Conservation (phyloP, 768 basidiomycete genomes). For the Termitomyces sp. region DNA sequence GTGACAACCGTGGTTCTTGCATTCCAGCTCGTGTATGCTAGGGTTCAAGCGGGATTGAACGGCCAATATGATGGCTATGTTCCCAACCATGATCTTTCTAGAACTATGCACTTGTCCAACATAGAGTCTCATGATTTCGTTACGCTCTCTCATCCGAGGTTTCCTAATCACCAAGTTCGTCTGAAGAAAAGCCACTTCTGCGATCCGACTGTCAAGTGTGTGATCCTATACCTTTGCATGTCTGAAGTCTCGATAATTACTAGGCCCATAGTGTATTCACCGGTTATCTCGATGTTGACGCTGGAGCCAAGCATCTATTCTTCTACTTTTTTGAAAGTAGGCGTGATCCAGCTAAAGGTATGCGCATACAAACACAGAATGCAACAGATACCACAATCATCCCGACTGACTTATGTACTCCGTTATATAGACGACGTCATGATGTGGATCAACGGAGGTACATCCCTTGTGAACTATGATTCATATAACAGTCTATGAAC, state of each 20-base stretch:
- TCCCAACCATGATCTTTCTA: neutral
- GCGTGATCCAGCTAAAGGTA: constrained; percentile 46
- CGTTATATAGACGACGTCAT: constrained; percentile 48
- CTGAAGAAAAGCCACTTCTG: constrained; percentile 59
- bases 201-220: constrained; percentile 57
- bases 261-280: constrained; percentile 26
- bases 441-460: constrained; percentile 68
- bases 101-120: constrained; percentile 20
- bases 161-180: constrained; percentile 48
- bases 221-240: neutral
- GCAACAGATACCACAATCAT: constrained; percentile 15
- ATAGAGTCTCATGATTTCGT: constrained; percentile 27
- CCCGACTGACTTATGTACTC: neutral
- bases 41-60: constrained; percentile 6
- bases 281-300: constrained; percentile 35
- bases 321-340: constrained; percentile 78
- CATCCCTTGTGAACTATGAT: neutral
- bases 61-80: neutral
- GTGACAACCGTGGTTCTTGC: neutral
- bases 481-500: neutral
- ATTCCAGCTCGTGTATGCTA: constrained; percentile 1
- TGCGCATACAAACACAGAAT: constrained; percentile 7
- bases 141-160: constrained; percentile 39
- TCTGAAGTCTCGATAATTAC: neutral
- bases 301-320: constrained; percentile 57